Evolutionary conservation across 1,139 yeast genomes (phyloP).

Genomic region (Yamadazyma taylorii): DNA sequence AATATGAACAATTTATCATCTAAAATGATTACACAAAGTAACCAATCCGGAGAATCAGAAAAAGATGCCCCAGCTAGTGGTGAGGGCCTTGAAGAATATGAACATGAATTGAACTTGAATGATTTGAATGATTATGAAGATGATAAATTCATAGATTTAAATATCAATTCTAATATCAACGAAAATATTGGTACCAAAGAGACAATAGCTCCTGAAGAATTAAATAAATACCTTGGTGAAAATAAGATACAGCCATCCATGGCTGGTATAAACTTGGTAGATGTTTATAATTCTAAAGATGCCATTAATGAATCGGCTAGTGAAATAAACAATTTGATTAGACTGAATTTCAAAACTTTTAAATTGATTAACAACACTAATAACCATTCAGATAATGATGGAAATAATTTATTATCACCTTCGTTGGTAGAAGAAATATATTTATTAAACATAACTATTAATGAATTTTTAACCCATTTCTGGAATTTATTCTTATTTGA

Average conservation of each 20-base stretch:
- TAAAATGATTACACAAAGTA: conserved; percentile 61
- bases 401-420: conserved; percentile 26
- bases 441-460: conserved; percentile 39
- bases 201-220: conserved; percentile 17
- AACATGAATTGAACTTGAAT: conserved; percentile 27
- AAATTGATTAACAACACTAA: conserved; percentile 17
- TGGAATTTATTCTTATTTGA: conserved; percentile 43
- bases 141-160: conserved; percentile 62
- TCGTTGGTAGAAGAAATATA: conserved; percentile 35
- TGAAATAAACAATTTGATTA: conserved; percentile 52
- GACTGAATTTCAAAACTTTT: conserved; percentile 48
- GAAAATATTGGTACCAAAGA: conserved; percentile 7
- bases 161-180: conserved; percentile 18
- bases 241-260: conserved; percentile 18
- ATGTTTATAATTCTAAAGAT: conserved; percentile 34
- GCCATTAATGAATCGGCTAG: conserved; percentile 47
- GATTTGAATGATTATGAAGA: conserved; percentile 44
- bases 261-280: conserved; percentile 39
- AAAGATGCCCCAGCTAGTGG: neutral
- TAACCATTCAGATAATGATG: conserved; percentile 3
- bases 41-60: conserved; percentile 6
- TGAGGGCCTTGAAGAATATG: conserved; percentile 10
- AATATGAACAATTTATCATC: conserved; percentile 89
- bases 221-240: conserved; percentile 27
- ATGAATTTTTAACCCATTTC: conserved; percentile 47